A percentile compares a stretch with the other conserved stretches of the same genome.
These are phyloP conservation scores for Tetrapisispora taiwanensis DNA, from an alignment of 805 yeast genomes.

Conservation along the genomic window DNA sequence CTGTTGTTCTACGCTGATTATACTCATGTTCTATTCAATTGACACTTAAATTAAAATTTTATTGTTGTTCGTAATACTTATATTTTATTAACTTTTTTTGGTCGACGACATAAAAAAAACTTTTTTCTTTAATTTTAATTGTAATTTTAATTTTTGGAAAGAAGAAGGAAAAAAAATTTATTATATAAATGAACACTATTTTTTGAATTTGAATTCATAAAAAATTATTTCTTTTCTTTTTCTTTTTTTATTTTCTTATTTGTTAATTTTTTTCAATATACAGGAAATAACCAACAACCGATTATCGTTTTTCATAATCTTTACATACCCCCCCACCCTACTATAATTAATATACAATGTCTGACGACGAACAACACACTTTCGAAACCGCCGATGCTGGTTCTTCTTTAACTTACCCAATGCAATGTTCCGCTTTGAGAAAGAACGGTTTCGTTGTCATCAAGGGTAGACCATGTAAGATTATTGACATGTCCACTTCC, in stretches of 20 bases:
- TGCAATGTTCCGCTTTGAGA: constrained; percentile 99
- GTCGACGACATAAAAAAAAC: too few species aligned
- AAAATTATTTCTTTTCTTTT: not conserved
- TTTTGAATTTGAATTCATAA: not conserved
- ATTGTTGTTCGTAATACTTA: too few species aligned
- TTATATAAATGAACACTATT: not conserved
- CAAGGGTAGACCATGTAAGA: constrained; percentile 99
- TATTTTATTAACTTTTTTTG: too few species aligned
- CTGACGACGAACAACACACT: constrained; percentile 56
- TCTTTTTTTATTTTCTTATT: not conserved
- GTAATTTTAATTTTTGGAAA: too few species aligned
- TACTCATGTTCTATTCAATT: too few species aligned
- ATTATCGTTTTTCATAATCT: not conserved
- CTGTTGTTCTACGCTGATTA: too few species aligned
- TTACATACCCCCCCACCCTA: too few species aligned
- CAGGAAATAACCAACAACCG: not conserved
- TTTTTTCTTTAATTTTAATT: not conserved
- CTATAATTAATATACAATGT: constrained; percentile 18
- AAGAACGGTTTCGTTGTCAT: constrained; percentile 98
- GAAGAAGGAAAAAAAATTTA: not conserved
- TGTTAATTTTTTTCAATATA: too few species aligned
- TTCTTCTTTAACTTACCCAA: constrained; percentile 96
- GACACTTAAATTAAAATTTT: too few species aligned
- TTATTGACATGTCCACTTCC: constrained; percentile 99
- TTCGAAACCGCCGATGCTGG: constrained; percentile 98